A percentile compares a stretch with the other conserved stretches of the same genome.
These are phyloP conservation scores for Wilhelminamyces savonicus DNA, from an alignment of 805 yeast species.

Conservation along the genomic window DNA sequence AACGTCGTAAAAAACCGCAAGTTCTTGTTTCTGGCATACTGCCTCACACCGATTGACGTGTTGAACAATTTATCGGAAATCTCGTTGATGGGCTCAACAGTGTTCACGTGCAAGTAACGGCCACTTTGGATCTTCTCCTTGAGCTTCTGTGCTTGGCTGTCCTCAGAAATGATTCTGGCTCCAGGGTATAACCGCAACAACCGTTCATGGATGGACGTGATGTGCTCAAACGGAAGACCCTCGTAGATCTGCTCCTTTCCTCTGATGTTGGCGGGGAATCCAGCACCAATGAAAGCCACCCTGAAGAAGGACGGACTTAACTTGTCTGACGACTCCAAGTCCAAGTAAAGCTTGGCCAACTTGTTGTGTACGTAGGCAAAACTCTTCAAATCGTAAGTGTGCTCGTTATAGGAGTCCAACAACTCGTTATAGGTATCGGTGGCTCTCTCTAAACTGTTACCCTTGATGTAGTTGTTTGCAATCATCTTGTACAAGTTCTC, in stretches of 20 bases:
- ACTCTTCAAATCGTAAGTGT: conserved; percentile 71
- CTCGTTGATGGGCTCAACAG: conserved; percentile 65
- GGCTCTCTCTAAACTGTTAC: conserved; percentile 74
- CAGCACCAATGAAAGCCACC: conserved; percentile 75
- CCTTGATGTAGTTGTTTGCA: conserved; percentile 63
- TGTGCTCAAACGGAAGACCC: conserved; percentile 83
- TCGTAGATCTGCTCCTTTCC: conserved; percentile 77
- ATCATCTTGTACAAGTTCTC: conserved; percentile 65
- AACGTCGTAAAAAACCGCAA: conserved; percentile 63
- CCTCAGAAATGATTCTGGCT: conserved; percentile 60
- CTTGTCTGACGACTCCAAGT: conserved; percentile 63
- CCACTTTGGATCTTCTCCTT: conserved; percentile 55
- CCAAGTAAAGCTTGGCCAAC: conserved; percentile 61
- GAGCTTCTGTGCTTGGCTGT: conserved; percentile 49
- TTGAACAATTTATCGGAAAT: conserved; percentile 40
- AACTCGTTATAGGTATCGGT: conserved; percentile 72
- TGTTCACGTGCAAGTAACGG: conserved; percentile 61
- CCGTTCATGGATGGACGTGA: conserved; percentile 75
- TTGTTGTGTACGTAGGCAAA: conserved; percentile 65
- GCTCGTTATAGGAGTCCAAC: conserved; percentile 63
- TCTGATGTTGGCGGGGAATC: conserved; percentile 74
- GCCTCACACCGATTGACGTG: conserved; percentile 56
- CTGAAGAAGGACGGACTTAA: conserved; percentile 72
- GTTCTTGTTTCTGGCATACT: conserved; percentile 70
- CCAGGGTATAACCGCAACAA: conserved; percentile 74